phyloP scores from a whole-genome alignment of 1,284 basidiomycete genomes.

The Puccinia novopanici region DNA sequence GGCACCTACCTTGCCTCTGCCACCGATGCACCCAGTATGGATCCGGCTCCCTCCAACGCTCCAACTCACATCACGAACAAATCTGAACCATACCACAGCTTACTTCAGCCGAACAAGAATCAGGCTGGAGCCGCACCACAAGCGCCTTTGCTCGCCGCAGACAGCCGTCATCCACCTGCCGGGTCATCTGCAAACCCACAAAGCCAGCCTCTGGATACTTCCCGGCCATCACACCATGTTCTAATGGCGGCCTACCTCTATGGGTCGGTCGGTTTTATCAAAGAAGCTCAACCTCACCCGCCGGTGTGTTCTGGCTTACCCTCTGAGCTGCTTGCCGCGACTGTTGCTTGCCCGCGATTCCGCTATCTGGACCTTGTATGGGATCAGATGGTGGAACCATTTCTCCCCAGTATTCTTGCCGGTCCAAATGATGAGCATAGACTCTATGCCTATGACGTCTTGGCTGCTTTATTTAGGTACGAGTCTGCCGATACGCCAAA shows the following conservation, averaged over 20 bases:
- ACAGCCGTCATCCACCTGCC: not conserved
- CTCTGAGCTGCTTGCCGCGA: slow-evolving; percentile 8
- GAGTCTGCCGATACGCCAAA: not conserved
- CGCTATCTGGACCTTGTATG: slow-evolving; percentile 36
- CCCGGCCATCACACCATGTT: slow-evolving; percentile 20
- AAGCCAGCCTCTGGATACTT: not conserved
- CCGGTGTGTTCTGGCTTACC: not conserved
- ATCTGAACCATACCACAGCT: slow-evolving; percentile 13
- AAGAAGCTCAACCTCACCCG: slow-evolving; percentile 4
- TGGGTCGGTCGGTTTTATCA: slow-evolving; percentile 25
- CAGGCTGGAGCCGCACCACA: not conserved
- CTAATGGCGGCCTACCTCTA: slow-evolving; percentile 37
- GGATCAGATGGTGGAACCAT: slow-evolving; percentile 37
- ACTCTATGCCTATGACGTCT: slow-evolving; percentile 17
- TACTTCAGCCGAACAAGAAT: slow-evolving; percentile 29
- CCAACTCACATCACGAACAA: not conserved
- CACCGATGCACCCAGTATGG: not conserved
- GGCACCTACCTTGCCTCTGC: slow-evolving; percentile 19
- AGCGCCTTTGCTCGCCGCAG: not conserved
- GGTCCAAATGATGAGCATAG: slow-evolving; percentile 39
- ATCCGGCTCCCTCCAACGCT: not conserved
- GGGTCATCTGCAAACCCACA: not conserved
- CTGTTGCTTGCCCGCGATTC: slow-evolving; percentile 12
- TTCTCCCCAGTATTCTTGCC: slow-evolving; percentile 22
- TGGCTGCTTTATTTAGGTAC: slow-evolving; percentile 20